Conservation (phyloP, 2,329 filamentous ascomycete genomes). For the Coniochaeta hoffmannii region DNA sequence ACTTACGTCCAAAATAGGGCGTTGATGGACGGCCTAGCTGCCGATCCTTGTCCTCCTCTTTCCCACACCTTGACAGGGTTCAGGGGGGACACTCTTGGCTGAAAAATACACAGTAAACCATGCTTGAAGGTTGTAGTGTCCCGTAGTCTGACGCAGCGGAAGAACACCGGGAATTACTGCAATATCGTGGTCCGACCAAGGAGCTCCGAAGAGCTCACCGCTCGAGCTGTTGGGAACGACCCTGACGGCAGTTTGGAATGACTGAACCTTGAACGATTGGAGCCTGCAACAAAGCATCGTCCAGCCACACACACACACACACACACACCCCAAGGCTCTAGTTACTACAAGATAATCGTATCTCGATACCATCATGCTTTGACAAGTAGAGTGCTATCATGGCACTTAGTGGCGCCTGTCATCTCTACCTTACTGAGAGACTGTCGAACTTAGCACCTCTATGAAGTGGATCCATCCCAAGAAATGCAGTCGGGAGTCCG, state of each 20-base stretch:
- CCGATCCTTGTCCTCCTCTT: not conserved
- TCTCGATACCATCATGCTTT: not conserved
- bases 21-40: not conserved
- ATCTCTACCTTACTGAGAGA: not conserved
- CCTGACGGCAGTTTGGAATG: no score
- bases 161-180: no score
- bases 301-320: not conserved
- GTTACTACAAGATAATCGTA: no score
- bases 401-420: not conserved
- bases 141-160: not conserved
- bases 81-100: no score
- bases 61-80: no score
- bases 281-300: not conserved
- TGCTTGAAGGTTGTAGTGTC: no score
- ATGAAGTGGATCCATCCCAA: not conserved
- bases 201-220: no score
- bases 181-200: no score
- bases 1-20: not conserved
- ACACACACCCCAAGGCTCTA: no score
- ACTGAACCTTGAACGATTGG: no score
- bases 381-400: not conserved
- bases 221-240: no score
- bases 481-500: not conserved
- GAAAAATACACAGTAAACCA: not conserved
- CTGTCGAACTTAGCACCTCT: not conserved